Evolutionary conservation across 2,329 filamentous ascomycete genomes (phyloP).

Genomic region (Monascus ruber): DNA sequence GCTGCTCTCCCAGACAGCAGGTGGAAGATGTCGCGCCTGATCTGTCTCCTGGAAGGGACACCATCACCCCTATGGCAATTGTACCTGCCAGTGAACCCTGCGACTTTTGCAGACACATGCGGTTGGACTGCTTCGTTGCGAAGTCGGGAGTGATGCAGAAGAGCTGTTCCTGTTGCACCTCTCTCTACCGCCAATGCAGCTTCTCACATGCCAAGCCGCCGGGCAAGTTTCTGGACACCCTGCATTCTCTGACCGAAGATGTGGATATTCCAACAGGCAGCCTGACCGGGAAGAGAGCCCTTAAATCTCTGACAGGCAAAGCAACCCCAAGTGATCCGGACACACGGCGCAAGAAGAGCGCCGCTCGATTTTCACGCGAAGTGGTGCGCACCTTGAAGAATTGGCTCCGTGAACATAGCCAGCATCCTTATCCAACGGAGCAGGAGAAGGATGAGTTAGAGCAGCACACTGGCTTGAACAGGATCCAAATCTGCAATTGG

Average conservation of each 20-base stretch:
- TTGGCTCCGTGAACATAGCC: slow-evolving; percentile 69
- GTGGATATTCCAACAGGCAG: slow-evolving; percentile 26
- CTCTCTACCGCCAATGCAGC: slow-evolving; percentile 37
- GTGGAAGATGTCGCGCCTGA: slow-evolving; percentile 4
- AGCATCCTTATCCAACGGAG: slow-evolving; percentile 80
- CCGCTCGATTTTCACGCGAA: slow-evolving; percentile 66
- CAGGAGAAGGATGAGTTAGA: slow-evolving; percentile 74
- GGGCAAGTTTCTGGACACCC: slow-evolving; percentile 32
- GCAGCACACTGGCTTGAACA: slow-evolving; percentile 65
- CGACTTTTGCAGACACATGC: slow-evolving; percentile 35
- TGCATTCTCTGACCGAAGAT: slow-evolving; percentile 35
- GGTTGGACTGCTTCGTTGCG: slow-evolving; percentile 37
- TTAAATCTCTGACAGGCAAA: slow-evolving; percentile 31
- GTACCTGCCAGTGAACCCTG: slow-evolving; percentile 34
- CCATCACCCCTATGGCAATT: slow-evolving; percentile 29
- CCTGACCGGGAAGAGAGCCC: slow-evolving; percentile 27
- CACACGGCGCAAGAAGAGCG: slow-evolving; percentile 47
- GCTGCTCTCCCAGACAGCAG: slow-evolving; percentile 10
- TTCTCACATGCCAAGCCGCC: slow-evolving; percentile 32
- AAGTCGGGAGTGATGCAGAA: slow-evolving; percentile 33
- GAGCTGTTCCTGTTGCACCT: slow-evolving; percentile 38
- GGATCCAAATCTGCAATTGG: slow-evolving; percentile 83
- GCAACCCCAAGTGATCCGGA: slow-evolving; percentile 26
- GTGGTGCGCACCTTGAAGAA: slow-evolving; percentile 71
- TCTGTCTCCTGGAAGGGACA: slow-evolving; percentile 12